These are phyloP conservation scores for Boechera divaricarpa DNA, from an alignment of 345 rosid genomes.

Conservation along the genomic window DNA sequence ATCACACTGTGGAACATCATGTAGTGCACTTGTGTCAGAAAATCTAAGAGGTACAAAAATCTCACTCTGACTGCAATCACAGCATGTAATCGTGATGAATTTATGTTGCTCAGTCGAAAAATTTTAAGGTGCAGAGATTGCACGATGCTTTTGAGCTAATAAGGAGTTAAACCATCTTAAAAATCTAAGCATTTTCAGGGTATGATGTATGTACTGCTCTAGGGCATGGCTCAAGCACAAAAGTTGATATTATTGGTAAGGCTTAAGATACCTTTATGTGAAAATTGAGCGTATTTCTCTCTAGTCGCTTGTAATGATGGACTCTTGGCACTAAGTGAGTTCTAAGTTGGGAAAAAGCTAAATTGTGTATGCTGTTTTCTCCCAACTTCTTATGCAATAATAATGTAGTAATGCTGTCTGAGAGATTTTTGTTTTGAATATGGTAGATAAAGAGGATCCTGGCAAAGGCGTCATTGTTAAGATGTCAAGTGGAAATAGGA, in stretches of 20 bases:
- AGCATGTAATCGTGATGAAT: neutral
- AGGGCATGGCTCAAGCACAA: slow-evolving; percentile 66
- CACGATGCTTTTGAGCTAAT: slow-evolving; percentile 19
- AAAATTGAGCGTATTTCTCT: neutral
- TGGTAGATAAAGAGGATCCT: slow-evolving; percentile 74
- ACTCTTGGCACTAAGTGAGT: neutral
- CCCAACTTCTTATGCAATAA: neutral
- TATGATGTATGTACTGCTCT: slow-evolving; percentile 80
- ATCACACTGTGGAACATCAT: slow-evolving; percentile 77
- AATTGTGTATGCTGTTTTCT: neutral
- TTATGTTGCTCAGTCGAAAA: slow-evolving; percentile 9
- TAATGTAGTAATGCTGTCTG: slow-evolving; percentile 24
- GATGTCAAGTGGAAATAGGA: slow-evolving; percentile 56
- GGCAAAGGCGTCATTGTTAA: slow-evolving; percentile 77
- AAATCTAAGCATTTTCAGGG: slow-evolving; percentile 56
- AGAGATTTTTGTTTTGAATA: slow-evolving; percentile 36
- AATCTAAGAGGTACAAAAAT: slow-evolving; percentile 61
- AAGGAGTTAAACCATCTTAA: slow-evolving; percentile 17
- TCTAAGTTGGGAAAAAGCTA: slow-evolving; percentile 9
- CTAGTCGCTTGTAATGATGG: neutral
- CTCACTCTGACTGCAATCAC: neutral
- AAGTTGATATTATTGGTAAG: slow-evolving; percentile 65
- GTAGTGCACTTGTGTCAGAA: slow-evolving; percentile 77
- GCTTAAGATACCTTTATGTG: slow-evolving; percentile 12
- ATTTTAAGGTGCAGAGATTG: neutral